phyloP scores from a whole-genome alignment of 1,284 basidiomycete genomes.

The Leccinum cinnamomeum region DNA sequence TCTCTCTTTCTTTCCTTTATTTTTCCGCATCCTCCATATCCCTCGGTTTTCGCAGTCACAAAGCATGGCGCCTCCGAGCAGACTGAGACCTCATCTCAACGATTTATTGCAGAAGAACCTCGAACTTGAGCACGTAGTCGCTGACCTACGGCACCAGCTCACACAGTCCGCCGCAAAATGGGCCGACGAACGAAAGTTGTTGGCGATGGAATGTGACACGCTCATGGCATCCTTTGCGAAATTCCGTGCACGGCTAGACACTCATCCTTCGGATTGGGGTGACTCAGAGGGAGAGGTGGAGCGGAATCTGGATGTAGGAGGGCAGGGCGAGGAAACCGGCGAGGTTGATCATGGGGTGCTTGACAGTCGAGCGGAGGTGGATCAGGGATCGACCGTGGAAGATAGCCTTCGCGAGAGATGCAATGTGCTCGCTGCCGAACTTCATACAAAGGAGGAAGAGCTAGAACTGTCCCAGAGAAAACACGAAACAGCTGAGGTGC shows the following conservation, averaged over 20 bases:
- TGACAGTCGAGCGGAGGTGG: slow-evolving; percentile 7
- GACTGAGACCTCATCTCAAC: slow-evolving; percentile 30
- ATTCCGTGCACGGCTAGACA: slow-evolving; percentile 30
- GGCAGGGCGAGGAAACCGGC: slow-evolving; percentile 21
- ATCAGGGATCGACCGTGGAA: slow-evolving; percentile 10
- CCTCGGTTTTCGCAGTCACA: not conserved
- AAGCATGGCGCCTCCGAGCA: slow-evolving; percentile 29
- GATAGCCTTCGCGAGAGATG: slow-evolving; percentile 18
- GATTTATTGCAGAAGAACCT: slow-evolving; percentile 32
- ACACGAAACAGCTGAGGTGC: slow-evolving; percentile 23
- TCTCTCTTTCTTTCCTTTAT: not conserved
- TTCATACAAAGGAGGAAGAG: slow-evolving; percentile 22
- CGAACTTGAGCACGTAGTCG: slow-evolving; percentile 31
- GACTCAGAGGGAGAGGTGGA: slow-evolving; percentile 32
- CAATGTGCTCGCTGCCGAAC: slow-evolving; percentile 21
- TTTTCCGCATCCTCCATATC: not conserved
- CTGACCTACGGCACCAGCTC: slow-evolving; percentile 32
- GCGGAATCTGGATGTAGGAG: slow-evolving; percentile 21
- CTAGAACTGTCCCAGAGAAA: slow-evolving; percentile 22
- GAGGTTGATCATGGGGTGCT: slow-evolving; percentile 10
- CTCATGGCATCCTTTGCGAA: slow-evolving; percentile 36
- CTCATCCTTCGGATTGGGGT: slow-evolving; percentile 22
- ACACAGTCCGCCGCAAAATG: slow-evolving; percentile 33
- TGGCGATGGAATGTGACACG: slow-evolving; percentile 23
- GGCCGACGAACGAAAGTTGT: slow-evolving; percentile 31